These are phyloP conservation scores for Nosema bombycis DNA, from an alignment of 371 early-diverging fungal species.

Conservation along the genomic window DNA sequence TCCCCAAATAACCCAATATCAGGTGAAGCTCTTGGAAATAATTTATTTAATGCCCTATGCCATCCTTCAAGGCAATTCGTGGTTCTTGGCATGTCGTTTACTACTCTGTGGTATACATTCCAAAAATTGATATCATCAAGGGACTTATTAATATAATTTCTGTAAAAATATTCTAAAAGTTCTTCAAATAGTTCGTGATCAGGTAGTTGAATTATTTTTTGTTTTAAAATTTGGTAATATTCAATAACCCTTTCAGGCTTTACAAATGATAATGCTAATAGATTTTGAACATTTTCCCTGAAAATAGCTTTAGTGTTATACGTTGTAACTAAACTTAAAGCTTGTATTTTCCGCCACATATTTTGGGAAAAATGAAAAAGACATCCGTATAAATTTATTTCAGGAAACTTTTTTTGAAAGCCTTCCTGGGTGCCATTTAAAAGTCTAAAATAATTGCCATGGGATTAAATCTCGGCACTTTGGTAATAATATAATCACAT, in stretches of 20 bases:
- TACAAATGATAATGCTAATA: neutral
- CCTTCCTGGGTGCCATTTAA: neutral
- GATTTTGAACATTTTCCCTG: neutral
- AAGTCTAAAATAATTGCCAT: neutral
- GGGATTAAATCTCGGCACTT: neutral
- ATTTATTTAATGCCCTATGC: neutral
- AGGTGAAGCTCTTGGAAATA: neutral
- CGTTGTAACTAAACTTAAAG: neutral
- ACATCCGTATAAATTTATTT: neutral
- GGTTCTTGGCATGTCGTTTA: neutral
- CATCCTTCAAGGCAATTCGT: neutral
- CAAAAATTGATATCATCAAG: neutral
- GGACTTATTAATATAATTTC: no score
- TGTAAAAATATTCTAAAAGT: neutral
- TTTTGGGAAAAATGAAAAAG: neutral
- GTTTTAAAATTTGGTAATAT: neutral
- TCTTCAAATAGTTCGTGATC: neutral
- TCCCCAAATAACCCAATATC: neutral
- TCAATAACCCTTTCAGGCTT: neutral
- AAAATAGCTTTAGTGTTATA: neutral
- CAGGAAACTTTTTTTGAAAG: neutral
- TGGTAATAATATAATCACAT: neutral
- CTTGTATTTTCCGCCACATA: neutral
- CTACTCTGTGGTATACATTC: neutral
- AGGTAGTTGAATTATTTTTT: neutral